A percentile compares a stretch with the other conserved stretches of the same genome.
These are phyloP conservation scores for Wolfiporia cocos DNA, from an alignment of 1,284 basidiomycete genomes.

Conservation along the genomic window DNA sequence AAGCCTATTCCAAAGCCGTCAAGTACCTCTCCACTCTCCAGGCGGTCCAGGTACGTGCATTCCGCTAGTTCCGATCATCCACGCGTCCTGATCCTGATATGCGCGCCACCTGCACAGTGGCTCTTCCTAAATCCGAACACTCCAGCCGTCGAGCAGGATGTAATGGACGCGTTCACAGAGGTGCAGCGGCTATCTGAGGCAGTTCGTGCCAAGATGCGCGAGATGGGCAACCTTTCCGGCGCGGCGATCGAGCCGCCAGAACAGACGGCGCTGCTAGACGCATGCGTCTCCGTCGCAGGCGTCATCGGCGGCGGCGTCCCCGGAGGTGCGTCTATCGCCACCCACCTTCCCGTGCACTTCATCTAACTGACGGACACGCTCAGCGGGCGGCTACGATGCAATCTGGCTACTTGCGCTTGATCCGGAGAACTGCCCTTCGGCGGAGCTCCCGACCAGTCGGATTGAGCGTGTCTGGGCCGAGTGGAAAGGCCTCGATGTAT, in stretches of 20 bases:
- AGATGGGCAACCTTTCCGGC: conserved; percentile 75
- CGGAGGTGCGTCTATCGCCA: conserved; percentile 52
- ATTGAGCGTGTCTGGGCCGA: conserved; percentile 73
- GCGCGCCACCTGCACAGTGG: conserved; percentile 38
- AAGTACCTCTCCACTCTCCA: conserved; percentile 55
- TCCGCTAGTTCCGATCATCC: no score
- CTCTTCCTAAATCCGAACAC: conserved; percentile 43
- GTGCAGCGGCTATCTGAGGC: conserved; percentile 55
- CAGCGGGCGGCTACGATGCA: conserved; percentile 96
- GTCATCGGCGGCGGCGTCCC: conserved; percentile 95
- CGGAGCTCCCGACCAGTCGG: conserved; percentile 25
- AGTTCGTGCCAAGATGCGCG: conserved; percentile 80
- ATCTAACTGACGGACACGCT: conserved; percentile 1
- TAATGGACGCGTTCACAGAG: conserved; percentile 50
- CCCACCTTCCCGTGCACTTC: neutral
- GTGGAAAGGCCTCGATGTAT: conserved; percentile 73
- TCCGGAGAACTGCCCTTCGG: conserved; percentile 40
- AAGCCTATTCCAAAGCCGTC: conserved; percentile 47
- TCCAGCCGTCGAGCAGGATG: conserved; percentile 32
- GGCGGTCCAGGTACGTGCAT: conserved; percentile 44
- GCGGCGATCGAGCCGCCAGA: conserved; percentile 91
- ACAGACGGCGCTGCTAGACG: conserved; percentile 86
- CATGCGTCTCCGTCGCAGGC: conserved; percentile 72
- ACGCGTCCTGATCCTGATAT: conserved; percentile 1
- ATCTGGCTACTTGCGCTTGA: conserved; percentile 88